Evolutionary conservation across 352 stramenopile species (phyloP).

Genomic region (Thraustotheca clavata): DNA sequence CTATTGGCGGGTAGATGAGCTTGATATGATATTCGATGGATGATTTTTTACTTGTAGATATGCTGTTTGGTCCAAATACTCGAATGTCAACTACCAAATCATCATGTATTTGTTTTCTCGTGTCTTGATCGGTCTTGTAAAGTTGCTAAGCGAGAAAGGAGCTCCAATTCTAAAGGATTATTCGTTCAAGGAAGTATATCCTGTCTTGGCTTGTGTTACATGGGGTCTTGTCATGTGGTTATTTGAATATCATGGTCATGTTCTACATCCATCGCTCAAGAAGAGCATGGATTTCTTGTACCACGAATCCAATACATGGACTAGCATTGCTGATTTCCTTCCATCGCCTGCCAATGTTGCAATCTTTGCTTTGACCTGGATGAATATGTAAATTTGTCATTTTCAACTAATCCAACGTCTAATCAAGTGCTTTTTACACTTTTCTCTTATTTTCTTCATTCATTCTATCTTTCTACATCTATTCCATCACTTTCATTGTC

Average conservation of each 20-base stretch:
- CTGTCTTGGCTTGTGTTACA: constrained; percentile 57
- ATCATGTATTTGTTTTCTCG: constrained; percentile 83
- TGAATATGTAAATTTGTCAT: constrained; percentile 36
- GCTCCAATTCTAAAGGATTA: constrained; percentile 53
- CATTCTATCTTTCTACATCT: no score
- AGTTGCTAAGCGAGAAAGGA: constrained; percentile 51
- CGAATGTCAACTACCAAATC: constrained; percentile 85
- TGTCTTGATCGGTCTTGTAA: constrained; percentile 55
- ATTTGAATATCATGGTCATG: constrained; percentile 74
- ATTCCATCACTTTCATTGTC: no score
- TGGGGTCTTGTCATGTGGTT: constrained; percentile 83
- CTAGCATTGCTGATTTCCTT: constrained; percentile 61
- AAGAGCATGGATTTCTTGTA: constrained; percentile 88
- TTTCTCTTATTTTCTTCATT: no score
- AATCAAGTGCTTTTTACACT: no score
- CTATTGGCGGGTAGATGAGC: constrained; percentile 35
- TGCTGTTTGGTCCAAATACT: constrained; percentile 79
- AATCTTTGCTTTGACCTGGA: constrained; percentile 49
- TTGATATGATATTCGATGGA: not conserved
- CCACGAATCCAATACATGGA: constrained; percentile 74
- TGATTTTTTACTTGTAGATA: constrained; percentile 26
- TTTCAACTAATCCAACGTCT: no score
- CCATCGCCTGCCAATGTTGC: constrained; percentile 63
- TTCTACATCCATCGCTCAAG: constrained; percentile 68
- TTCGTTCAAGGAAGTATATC: constrained; percentile 70